A percentile compares a stretch with the other conserved stretches of the same genome.
Conservation (phyloP, 495 filamentous ascomycete species). For the Talaromyces borbonicus region DNA sequence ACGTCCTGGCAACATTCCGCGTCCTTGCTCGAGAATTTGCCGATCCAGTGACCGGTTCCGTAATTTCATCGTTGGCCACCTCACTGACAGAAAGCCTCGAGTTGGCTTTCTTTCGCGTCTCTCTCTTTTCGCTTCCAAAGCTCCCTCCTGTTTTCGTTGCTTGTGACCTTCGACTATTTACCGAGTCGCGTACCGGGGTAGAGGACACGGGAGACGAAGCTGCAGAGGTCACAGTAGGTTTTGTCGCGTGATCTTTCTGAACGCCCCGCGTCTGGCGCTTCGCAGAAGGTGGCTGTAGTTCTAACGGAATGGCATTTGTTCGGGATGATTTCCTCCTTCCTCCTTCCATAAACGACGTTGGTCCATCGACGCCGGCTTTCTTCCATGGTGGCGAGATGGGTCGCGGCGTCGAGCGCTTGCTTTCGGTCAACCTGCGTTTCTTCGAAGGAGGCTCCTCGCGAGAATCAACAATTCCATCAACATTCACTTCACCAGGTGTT, state of each 20-base stretch:
- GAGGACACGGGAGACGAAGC: constrained; percentile 27
- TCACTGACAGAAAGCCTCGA: constrained; percentile 17
- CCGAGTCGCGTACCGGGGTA: constrained; percentile 22
- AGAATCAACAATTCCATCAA: constrained; percentile 21
- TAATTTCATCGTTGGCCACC: constrained; percentile 21
- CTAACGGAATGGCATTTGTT: constrained; percentile 63
- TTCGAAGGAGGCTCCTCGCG: constrained; percentile 54
- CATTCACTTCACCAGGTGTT: constrained; percentile 21
- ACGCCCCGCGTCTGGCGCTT: constrained; percentile 49
- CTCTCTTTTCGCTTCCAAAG: neutral
- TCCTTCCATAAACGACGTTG: constrained; percentile 71
- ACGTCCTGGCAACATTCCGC: constrained; percentile 19
- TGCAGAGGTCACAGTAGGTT: constrained; percentile 17
- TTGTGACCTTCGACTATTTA: constrained; percentile 20
- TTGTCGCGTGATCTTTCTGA: constrained; percentile 20
- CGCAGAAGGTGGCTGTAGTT: constrained; percentile 53
- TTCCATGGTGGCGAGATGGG: constrained; percentile 86
- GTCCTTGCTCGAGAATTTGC: constrained; percentile 23
- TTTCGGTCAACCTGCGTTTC: constrained; percentile 57
- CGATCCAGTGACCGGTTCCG: constrained; percentile 19
- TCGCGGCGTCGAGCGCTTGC: constrained; percentile 39
- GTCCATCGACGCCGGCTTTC: constrained; percentile 74
- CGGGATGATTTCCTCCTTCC: constrained; percentile 81
- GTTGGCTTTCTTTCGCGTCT: constrained; percentile 19
- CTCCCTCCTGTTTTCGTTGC: constrained; percentile 18